A percentile compares a stretch with the other conserved stretches of the same genome.
phyloP scores from a whole-genome alignment of 768 basidiomycete species.

The Amanita pseudoporphyria region DNA sequence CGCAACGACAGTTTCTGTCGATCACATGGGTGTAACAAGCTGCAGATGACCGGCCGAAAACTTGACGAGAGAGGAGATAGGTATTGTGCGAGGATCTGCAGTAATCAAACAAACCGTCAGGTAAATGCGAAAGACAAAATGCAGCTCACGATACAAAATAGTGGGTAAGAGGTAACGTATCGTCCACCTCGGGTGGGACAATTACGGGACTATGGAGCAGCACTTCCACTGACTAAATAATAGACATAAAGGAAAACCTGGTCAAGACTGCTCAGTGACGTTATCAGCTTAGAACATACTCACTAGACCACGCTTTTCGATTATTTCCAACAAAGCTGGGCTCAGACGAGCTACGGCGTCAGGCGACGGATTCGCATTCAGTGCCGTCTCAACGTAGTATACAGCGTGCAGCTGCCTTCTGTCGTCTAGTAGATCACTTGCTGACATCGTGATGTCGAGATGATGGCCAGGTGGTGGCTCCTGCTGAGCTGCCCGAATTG shows the following conservation, averaged over 20 bases:
- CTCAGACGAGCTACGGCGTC: constrained; percentile 22
- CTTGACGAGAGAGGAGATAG: constrained; percentile 48
- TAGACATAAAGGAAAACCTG: neutral
- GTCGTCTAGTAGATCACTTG: neutral
- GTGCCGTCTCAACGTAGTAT: neutral
- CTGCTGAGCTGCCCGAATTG: no score
- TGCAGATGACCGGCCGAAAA: constrained; percentile 44
- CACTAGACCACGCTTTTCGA: constrained; percentile 24
- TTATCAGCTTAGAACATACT: neutral
- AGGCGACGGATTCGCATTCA: neutral
- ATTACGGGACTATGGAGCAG: constrained; percentile 30
- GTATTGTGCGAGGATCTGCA: constrained; percentile 58
- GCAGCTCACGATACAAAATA: constrained; percentile 48
- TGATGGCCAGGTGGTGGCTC: neutral
- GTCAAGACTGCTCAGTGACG: no score
- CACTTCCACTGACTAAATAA: constrained; percentile 20
- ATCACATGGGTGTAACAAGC: constrained; percentile 48
- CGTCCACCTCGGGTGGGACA: constrained; percentile 24
- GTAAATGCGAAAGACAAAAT: constrained; percentile 1
- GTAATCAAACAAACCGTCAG: neutral
- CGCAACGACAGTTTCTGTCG: constrained; percentile 40
- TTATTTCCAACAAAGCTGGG: constrained; percentile 25
- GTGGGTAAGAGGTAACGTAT: constrained; percentile 37
- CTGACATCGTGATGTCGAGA: constrained; percentile 1
- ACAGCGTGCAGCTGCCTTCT: neutral